phyloP scores from a whole-genome alignment of 148 eudicot species.

The Rheum nobile region DNA sequence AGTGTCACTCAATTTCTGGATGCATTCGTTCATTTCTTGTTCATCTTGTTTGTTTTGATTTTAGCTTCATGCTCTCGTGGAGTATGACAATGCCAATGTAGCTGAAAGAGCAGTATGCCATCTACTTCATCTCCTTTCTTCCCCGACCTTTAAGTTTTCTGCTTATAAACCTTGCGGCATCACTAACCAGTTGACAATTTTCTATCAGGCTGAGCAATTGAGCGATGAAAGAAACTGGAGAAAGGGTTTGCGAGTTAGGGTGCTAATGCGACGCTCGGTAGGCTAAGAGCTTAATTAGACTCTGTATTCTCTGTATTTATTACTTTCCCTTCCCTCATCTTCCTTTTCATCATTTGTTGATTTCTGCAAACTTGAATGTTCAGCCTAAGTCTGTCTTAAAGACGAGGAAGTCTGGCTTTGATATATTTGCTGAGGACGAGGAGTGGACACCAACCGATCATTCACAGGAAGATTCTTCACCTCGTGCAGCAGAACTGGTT shows the following conservation, averaged over 20 bases:
- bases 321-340: no score
- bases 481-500: conserved; percentile 21
- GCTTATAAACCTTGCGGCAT: background rate
- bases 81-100: conserved; percentile 49
- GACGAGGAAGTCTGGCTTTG: conserved; percentile 56
- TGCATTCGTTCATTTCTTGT: background rate
- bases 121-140: background rate
- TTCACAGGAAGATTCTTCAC: conserved; percentile 34
- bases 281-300: background rate
- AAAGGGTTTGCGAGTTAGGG: conserved; percentile 72
- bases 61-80: conserved; percentile 87
- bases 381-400: conserved; percentile 80
- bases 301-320: no score
- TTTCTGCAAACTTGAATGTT: background rate
- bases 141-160: background rate
- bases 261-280: conserved; percentile 62
- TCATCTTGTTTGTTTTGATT: background rate
- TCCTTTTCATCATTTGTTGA: background rate
- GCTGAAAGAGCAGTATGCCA: conserved; percentile 78
- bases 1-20: background rate
- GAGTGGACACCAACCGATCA: conserved; percentile 18
- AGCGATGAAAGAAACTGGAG: conserved; percentile 92
- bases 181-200: background rate
- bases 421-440: conserved; percentile 46
- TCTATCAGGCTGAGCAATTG: conserved; percentile 57